Base-by-base conservation (phyloP, 1,139 yeast species). In the Keqinozyma sinolaborantium region DNA sequence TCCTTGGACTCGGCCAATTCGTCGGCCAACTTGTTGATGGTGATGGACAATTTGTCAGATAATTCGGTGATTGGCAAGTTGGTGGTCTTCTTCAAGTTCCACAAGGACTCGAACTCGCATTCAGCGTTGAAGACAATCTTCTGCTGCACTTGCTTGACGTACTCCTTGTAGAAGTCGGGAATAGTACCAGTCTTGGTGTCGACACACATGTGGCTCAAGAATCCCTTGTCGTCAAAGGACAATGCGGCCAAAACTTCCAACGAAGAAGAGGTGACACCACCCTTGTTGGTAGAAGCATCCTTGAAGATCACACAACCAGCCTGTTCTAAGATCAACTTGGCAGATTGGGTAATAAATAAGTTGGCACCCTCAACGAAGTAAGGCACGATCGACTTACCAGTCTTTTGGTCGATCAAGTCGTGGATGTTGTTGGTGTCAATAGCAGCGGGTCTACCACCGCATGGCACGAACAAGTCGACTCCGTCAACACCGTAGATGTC, bases 391-490 rank as follows among this genome's bases (percentile, higher is more conserved):
- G 86, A 60, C 59, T 83, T 83, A 38, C 95, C 95, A 25, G 92
- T 81, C 50, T 77, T 78, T 27, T 68, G 68, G 55, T 85, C 87
- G 47, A 92, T 78, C 47, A 88, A 77, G 33, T 67, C 67, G 42
- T 71, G 66, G 38, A 90, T 95, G 51, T 85, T 92, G 57, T 81
- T 82, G 42, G 92, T 79, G 58, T 90, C 95, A 59, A 92, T 83
- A 12, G 97, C 95, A 47, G 85, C 92, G 40, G 98, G 98, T 64
- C 98, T 84, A 48, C 98, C 98, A 61, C 98, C 98, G 63, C 98
- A 92, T 37, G 98, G 98, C 29, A 90, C 97, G 63, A 92, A 88
- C 51, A 83, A 66, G 50, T 83, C 86, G 45, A 90, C 71, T 23
- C 79, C 79, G 31, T 78, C 70, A 14, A 49, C 41, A 34, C 83